Percentiles rank a stretch among this genome's conserved stretches.
Evolutionary conservation across 1,284 basidiomycete species (phyloP).

Genomic region (Apiotrichum veenhuisii): DNA sequence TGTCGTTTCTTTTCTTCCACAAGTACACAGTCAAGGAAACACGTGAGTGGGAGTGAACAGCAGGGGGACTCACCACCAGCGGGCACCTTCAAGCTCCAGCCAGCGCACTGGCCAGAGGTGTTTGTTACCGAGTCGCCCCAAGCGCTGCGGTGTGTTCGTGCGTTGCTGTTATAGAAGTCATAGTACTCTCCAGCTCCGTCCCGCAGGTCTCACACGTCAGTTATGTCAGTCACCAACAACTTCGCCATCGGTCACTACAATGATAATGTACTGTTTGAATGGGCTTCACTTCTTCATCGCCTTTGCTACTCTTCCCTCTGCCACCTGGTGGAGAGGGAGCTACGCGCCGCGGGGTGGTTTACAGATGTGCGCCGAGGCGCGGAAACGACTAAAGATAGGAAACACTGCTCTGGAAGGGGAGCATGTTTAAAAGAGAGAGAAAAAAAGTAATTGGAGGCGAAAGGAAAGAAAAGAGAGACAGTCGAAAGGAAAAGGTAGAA

Average conservation of each 20-base stretch:
- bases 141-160: too few species aligned
- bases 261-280: background rate
- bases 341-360: constrained; percentile 7
- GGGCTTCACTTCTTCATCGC: constrained; percentile 21
- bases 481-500: background rate
- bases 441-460: background rate
- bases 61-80: too few species aligned
- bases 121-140: too few species aligned
- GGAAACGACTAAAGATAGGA: constrained; percentile 13
- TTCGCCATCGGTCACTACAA: too few species aligned
- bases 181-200: too few species aligned
- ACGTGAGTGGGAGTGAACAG: too few species aligned
- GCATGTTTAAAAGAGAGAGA: background rate
- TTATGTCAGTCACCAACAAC: background rate
- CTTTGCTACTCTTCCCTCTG: constrained; percentile 14
- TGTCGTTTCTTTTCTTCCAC: too few species aligned
- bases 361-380: constrained; percentile 9
- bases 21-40: too few species aligned
- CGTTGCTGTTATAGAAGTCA: too few species aligned
- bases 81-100: too few species aligned
- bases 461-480: background rate
- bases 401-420: constrained; percentile 6
- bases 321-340: background rate
- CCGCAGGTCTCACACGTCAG: background rate
- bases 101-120: too few species aligned